Percentiles rank a stretch among this genome's conserved stretches.
Conservation (phyloP, 176 grass and related monocot species). For the Triticum dicoccoides region DNA sequence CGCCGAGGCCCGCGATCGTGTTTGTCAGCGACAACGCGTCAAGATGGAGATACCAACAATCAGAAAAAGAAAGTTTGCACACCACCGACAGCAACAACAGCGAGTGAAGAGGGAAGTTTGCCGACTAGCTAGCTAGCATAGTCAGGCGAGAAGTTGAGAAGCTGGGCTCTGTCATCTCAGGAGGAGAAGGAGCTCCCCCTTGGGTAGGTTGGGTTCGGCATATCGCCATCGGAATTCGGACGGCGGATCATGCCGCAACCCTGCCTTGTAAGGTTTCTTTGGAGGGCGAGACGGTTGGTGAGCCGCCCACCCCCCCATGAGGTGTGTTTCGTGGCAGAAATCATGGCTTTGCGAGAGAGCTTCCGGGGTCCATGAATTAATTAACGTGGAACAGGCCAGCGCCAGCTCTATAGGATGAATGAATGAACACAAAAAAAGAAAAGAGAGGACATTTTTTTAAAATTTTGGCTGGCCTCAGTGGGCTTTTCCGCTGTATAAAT, state of each 20-base stretch:
- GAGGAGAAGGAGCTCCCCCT: slow-evolving; percentile 44
- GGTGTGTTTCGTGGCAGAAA: slow-evolving; percentile 47
- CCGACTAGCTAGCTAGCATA: slow-evolving; percentile 28
- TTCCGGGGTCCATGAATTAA: slow-evolving; percentile 7
- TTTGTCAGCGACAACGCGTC: background rate
- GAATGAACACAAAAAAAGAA: background rate
- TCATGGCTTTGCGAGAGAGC: slow-evolving; percentile 24
- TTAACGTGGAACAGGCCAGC: slow-evolving; percentile 19
- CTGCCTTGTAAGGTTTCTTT: slow-evolving; percentile 71
- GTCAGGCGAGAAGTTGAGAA: slow-evolving; percentile 16
- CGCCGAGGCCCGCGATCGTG: background rate
- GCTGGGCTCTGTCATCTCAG: slow-evolving; percentile 18
- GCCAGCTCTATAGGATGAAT: slow-evolving; percentile 42
- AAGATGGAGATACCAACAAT: slow-evolving; percentile 18
- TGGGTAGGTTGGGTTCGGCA: slow-evolving; percentile 14
- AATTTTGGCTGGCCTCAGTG: background rate
- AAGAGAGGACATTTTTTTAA: background rate
- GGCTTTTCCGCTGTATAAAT: slow-evolving; percentile 37
- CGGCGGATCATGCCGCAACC: slow-evolving; percentile 46
- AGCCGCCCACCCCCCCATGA: slow-evolving; percentile 29
- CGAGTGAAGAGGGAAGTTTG: background rate
- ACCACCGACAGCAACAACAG: background rate
- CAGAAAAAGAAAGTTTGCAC: background rate
- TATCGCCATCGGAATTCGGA: slow-evolving; percentile 38
- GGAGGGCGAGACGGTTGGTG: slow-evolving; percentile 37